A percentile compares a stretch with the other conserved stretches of the same genome.
phyloP scores from a whole-genome alignment of 2,329 filamentous ascomycete species.

The Albophoma yamanashiensis region DNA sequence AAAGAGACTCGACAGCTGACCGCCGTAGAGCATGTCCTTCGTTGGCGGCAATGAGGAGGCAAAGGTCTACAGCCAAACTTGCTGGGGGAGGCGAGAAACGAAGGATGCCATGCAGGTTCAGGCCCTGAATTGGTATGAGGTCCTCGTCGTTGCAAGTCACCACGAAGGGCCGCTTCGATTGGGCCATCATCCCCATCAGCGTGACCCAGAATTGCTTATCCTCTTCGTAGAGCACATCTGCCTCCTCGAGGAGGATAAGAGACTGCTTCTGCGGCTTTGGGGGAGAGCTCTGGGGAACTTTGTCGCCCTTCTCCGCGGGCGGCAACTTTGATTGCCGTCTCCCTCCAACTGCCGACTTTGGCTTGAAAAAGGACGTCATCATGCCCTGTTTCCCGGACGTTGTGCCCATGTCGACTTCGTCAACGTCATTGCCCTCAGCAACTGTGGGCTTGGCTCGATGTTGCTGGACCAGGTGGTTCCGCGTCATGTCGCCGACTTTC shows the following conservation, averaged over 20 bases:
- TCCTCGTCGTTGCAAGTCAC: conserved; percentile 91
- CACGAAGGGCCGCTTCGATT: conserved; percentile 85
- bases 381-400: conserved; percentile 65
- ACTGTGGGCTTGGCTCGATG: conserved; percentile 24
- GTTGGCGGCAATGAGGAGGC: conserved; percentile 72
- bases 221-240: conserved; percentile 87
- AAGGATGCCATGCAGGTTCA: conserved; percentile 80
- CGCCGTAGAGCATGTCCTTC: conserved; percentile 76
- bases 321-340: conserved; percentile 15
- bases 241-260: conserved; percentile 86
- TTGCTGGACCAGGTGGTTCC: conserved; percentile 73
- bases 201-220: conserved; percentile 93
- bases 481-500: conserved; percentile 91
- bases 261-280: conserved; percentile 73
- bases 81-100: conserved; percentile 58
- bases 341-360: conserved; percentile 24
- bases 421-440: conserved; percentile 12
- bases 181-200: conserved; percentile 62
- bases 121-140: conserved; percentile 61
- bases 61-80: conserved; percentile 64
- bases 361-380: conserved; percentile 72
- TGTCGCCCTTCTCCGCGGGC: conserved; percentile 16
- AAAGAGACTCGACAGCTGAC: conserved; percentile 57
- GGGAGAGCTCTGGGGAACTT: conserved; percentile 17
- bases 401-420: conserved; percentile 35